A percentile compares a stretch with the other conserved stretches of the same genome.
phyloP scores from a whole-genome alignment of 169 alveolate species.

The Pseudocohnilembus persalinus region DNA sequence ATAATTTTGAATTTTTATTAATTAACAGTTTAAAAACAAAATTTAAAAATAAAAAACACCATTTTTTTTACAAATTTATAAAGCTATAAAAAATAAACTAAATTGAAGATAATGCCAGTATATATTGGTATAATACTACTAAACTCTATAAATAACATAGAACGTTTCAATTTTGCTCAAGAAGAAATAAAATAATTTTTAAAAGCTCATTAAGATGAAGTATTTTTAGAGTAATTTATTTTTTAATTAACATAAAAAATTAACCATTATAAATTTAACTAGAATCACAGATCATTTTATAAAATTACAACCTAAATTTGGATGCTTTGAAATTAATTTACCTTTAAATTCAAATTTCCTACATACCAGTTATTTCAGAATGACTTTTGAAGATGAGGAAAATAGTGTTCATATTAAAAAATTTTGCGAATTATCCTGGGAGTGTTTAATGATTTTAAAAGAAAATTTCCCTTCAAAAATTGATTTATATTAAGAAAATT shows the following conservation, averaged over 20 bases:
- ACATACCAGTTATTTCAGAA: constrained; percentile 26
- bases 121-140: constrained; percentile 9
- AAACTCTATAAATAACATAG: not conserved
- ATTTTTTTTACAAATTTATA: too few species aligned
- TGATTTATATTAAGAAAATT: constrained; percentile 32
- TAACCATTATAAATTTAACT: too few species aligned
- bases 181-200: constrained; percentile 3
- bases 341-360: constrained; percentile 26
- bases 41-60: too few species aligned
- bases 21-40: too few species aligned
- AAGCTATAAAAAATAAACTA: too few species aligned
- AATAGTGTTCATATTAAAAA: constrained; percentile 15
- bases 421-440: constrained; percentile 39
- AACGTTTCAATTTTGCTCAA: not conserved
- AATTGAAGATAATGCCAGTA: constrained; percentile 9
- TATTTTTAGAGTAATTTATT: not conserved
- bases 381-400: constrained; percentile 4
- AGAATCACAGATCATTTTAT: constrained; percentile 10
- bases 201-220: not conserved
- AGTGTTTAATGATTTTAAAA: constrained; percentile 23
- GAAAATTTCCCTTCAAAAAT: constrained; percentile 41
- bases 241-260: not conserved
- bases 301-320: not conserved
- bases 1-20: too few species aligned
- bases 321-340: constrained; percentile 23